A percentile compares a stretch with the other conserved stretches of the same genome.
Conservation (phyloP, 139 green algal species). For the Auxenochlorella protothecoides region DNA sequence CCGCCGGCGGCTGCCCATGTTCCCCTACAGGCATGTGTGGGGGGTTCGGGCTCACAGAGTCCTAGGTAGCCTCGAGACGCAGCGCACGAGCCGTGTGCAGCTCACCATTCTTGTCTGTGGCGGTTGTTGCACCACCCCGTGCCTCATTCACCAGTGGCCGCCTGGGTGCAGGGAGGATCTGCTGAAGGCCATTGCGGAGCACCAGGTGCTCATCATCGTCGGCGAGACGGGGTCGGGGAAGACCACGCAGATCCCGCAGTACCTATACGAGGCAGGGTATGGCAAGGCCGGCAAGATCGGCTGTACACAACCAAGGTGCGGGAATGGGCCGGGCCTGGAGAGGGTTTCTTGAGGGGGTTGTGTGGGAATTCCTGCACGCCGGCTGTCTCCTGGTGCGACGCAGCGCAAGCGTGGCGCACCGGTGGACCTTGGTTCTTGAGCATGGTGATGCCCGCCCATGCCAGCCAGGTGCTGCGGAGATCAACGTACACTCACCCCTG, state of each 20-base stretch:
- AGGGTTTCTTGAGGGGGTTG: too few species aligned
- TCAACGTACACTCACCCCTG: too few species aligned
- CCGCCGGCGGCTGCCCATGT: slow-evolving; percentile 78
- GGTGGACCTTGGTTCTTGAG: too few species aligned
- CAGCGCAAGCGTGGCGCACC: too few species aligned
- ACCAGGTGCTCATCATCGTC: slow-evolving; percentile 93
- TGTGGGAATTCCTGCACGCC: too few species aligned
- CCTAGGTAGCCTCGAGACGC: too few species aligned
- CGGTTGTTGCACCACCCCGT: not conserved
- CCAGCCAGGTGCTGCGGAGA: too few species aligned
- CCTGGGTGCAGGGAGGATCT: slow-evolving; percentile 41
- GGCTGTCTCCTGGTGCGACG: too few species aligned
- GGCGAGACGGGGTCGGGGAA: slow-evolving; percentile 92
- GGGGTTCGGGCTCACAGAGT: not conserved
- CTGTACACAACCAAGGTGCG: slow-evolving; percentile 72
- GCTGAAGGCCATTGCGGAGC: slow-evolving; percentile 69
- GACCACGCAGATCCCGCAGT: slow-evolving; percentile 93
- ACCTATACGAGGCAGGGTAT: slow-evolving; percentile 94
- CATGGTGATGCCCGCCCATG: too few species aligned
- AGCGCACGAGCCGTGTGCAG: too few species aligned
- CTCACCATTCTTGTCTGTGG: not conserved
- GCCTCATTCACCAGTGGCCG: not conserved
- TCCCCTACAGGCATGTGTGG: slow-evolving; percentile 37
- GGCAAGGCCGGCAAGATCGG: slow-evolving; percentile 68
- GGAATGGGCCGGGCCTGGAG: too few species aligned